phyloP scores from a whole-genome alignment of 2,329 filamentous ascomycete species.

The Uncinocarpus reesii region DNA sequence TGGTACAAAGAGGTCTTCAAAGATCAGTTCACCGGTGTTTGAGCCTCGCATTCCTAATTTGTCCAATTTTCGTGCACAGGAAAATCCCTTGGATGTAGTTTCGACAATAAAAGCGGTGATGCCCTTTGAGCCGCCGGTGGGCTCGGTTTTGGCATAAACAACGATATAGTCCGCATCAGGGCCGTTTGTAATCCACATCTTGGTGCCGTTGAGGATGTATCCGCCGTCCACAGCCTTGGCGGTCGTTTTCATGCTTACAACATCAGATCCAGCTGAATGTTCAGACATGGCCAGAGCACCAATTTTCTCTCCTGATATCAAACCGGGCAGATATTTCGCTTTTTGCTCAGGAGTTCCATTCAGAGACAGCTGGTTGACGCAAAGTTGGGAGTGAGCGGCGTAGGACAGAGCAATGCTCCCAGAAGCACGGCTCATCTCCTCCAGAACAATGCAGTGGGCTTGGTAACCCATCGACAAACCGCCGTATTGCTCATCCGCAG shows the following conservation, averaged over 20 bases:
- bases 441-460: slow-evolving; percentile 89
- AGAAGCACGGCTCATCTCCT: slow-evolving; percentile 82
- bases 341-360: slow-evolving; percentile 78
- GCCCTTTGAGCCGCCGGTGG: slow-evolving; percentile 69
- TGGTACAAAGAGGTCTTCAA: slow-evolving; percentile 85
- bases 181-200: slow-evolving; percentile 99
- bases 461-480: slow-evolving; percentile 90
- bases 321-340: slow-evolving; percentile 62
- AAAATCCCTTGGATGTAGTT: slow-evolving; percentile 59
- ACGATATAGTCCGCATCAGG: slow-evolving; percentile 87
- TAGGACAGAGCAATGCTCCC: slow-evolving; percentile 71
- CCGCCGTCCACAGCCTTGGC: slow-evolving; percentile 75
- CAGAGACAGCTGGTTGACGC: slow-evolving; percentile 89
- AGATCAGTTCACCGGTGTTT: slow-evolving; percentile 88
- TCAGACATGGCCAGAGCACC: slow-evolving; percentile 94
- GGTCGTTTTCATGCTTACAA: slow-evolving; percentile 87
- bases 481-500: slow-evolving; percentile 83
- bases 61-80: slow-evolving; percentile 80
- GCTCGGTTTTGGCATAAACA: slow-evolving; percentile 93
- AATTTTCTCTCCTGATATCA: slow-evolving; percentile 70
- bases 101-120: slow-evolving; percentile 93
- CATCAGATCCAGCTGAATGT: slow-evolving; percentile 79
- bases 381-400: slow-evolving; percentile 89
- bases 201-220: slow-evolving; percentile 74
- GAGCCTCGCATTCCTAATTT: slow-evolving; percentile 97